Conservation (phyloP, 1,284 basidiomycete species). For the Ustilago sp. region DNA sequence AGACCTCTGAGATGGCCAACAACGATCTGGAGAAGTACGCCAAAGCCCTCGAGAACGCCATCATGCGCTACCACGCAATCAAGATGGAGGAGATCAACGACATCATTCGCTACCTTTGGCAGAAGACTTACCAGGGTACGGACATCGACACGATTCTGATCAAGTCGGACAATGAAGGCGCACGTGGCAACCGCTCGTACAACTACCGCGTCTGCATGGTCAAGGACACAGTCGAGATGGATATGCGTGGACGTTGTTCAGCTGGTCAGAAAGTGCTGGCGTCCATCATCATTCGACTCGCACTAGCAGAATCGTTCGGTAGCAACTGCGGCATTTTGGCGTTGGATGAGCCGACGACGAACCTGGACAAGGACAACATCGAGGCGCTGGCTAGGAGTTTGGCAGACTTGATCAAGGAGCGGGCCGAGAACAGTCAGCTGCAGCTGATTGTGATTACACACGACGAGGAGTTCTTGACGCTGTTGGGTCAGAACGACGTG, state of each 20-base stretch:
- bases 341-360: slow-evolving; percentile 97
- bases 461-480: slow-evolving; percentile 65
- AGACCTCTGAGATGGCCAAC: slow-evolving; percentile 72
- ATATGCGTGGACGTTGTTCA: slow-evolving; percentile 98
- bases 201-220: slow-evolving; percentile 98
- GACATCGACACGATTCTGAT: slow-evolving; percentile 99
- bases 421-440: slow-evolving; percentile 82
- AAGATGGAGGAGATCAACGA: slow-evolving; percentile 99
- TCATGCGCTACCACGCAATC: slow-evolving; percentile 97
- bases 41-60: slow-evolving; percentile 91
- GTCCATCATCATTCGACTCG: slow-evolving; percentile 98
- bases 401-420: slow-evolving; percentile 75
- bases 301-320: slow-evolving; percentile 95
- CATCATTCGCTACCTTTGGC: slow-evolving; percentile 82
- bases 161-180: slow-evolving; percentile 90
- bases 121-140: slow-evolving; percentile 98
- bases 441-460: slow-evolving; percentile 89
- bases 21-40: slow-evolving; percentile 87
- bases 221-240: slow-evolving; percentile 98
- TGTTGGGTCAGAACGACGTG: slow-evolving; percentile 60
- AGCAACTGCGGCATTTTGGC: slow-evolving; percentile 98
- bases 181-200: slow-evolving; percentile 76
- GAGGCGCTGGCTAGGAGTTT: slow-evolving; percentile 90
- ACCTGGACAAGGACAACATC: slow-evolving; percentile 95
- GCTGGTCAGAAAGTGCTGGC: slow-evolving; percentile 99